A percentile compares a stretch with the other conserved stretches of the same genome.
These are phyloP conservation scores for Citrus glauca DNA, from an alignment of 345 rosid genomes.

Conservation along the genomic window DNA sequence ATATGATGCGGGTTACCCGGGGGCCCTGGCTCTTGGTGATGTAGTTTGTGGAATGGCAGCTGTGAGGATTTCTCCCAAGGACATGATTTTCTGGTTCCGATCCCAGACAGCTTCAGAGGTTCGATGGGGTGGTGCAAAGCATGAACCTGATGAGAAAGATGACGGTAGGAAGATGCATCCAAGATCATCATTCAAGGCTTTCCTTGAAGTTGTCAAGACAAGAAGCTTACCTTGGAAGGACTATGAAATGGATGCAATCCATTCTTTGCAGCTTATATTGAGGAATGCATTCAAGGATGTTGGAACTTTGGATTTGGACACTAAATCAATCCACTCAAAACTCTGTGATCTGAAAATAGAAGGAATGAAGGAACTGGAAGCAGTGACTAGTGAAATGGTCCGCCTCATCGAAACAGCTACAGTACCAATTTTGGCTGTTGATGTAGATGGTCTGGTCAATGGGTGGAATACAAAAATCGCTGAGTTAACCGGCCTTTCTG, in stretches of 20 bases:
- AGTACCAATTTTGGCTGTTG: conserved; percentile 88
- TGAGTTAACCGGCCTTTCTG: conserved; percentile 78
- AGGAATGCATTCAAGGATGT: conserved; percentile 72
- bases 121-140: conserved; percentile 96
- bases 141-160: conserved; percentile 72
- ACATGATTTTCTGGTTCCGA: conserved; percentile 92
- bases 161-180: conserved; percentile 92
- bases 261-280: conserved; percentile 90
- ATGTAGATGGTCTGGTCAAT: conserved; percentile 78
- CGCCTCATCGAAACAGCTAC: conserved; percentile 90
- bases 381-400: conserved; percentile 95
- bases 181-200: conserved; percentile 93
- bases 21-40: conserved; percentile 65
- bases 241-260: conserved; percentile 96
- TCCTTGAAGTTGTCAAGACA: conserved; percentile 78
- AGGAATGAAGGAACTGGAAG: conserved; percentile 87
- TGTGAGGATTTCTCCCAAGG: conserved; percentile 71
- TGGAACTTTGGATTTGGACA: conserved; percentile 39
- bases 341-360: conserved; percentile 74
- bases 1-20: conserved; percentile 82
- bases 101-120: conserved; percentile 81
- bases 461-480: conserved; percentile 95
- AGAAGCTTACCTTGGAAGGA: conserved; percentile 96
- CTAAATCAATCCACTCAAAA: conserved; percentile 51
- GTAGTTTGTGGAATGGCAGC: conserved; percentile 98